Base-by-base conservation (phyloP, 2,329 filamentous ascomycete species). In the Xylaria sp. region DNA sequence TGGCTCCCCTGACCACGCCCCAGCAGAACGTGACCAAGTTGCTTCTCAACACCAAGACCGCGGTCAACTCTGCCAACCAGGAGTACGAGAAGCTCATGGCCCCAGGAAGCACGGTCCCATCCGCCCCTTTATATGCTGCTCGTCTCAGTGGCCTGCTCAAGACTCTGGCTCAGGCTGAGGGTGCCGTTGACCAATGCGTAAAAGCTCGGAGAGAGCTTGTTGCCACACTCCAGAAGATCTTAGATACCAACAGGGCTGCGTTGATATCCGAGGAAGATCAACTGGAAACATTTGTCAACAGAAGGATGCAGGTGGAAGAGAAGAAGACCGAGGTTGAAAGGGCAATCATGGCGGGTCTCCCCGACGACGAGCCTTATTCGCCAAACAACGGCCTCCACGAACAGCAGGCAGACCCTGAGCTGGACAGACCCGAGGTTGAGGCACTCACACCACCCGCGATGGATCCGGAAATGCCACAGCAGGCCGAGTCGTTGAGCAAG, bases 271-370 rank as follows among this genome's bases (percentile, higher is more conserved):
- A 99, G 53, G 85, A 91, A 64, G 74, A 78, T 4, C 80, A 88
- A 34, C 76, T 86, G n/a, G 70, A 79, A 6, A 82, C 89, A 16
- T 73, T 97, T 18, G 74, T 78, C 2, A 78, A 77, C n/a, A 86
- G 88, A 51, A 91, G 89, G 63, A 73, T 77, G 2, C 85, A 86
- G 51, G 90, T 92, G 16, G 92, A 97, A 64, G 76, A 80, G 17
- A 92, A 91, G 74, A 96, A 95, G 72, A 86, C 87, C 48, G 89
- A 94, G 44, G 92, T 99, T 7, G 94, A 99, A 72, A 85, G 93
- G 61, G 88, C 85, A 44, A 97, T 99, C 63, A 91, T 99, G 82
- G 85, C 89, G 47, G 91, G 90, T 7, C 81, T 96, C 19, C 82
- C 84, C 1, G 81, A 86, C 7, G 77, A 77, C 48, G 79, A 83